phyloP scores from a whole-genome alignment of 2,329 filamentous ascomycete species.

The Xylogone sp. region DNA sequence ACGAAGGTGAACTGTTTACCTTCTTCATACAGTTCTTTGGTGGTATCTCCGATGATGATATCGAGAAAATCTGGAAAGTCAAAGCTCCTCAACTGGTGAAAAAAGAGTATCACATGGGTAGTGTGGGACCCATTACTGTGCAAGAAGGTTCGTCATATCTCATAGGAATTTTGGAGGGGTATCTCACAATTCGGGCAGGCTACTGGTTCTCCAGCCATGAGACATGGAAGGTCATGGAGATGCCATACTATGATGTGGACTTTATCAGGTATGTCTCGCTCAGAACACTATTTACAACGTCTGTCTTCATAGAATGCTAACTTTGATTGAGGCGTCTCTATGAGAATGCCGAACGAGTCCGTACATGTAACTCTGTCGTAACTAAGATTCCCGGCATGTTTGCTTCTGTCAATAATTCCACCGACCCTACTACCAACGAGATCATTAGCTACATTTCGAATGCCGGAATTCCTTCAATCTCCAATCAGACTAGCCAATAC shows the following conservation, averaged over 20 bases:
- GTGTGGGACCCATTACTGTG: conserved; percentile 37
- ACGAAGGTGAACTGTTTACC: conserved; percentile 39
- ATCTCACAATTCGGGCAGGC: conserved; percentile 16
- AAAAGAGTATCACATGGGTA: conserved; percentile 32
- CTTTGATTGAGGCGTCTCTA: conserved; percentile 29
- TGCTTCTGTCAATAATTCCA: conserved; percentile 39
- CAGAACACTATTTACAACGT: neutral
- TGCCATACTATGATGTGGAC: conserved; percentile 39
- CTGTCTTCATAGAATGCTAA: neutral
- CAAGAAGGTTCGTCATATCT: conserved; percentile 31
- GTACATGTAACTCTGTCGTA: conserved; percentile 38
- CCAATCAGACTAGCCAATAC: conserved; percentile 36
- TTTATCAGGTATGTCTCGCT: conserved; percentile 28
- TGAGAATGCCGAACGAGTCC: conserved; percentile 35
- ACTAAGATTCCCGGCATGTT: conserved; percentile 36
- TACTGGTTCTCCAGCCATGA: conserved; percentile 40
- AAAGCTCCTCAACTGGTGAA: conserved; percentile 35
- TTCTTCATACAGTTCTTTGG: conserved; percentile 38
- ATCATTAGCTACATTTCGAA: conserved; percentile 38
- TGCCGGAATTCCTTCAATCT: conserved; percentile 36
- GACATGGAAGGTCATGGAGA: conserved; percentile 38
- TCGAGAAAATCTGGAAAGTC: conserved; percentile 32
- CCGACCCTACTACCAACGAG: conserved; percentile 29
- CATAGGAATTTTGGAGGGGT: neutral
- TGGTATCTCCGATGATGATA: conserved; percentile 28